Evolutionary conservation across 805 yeast species (phyloP).

Genomic region (Candida sithepensis): DNA sequence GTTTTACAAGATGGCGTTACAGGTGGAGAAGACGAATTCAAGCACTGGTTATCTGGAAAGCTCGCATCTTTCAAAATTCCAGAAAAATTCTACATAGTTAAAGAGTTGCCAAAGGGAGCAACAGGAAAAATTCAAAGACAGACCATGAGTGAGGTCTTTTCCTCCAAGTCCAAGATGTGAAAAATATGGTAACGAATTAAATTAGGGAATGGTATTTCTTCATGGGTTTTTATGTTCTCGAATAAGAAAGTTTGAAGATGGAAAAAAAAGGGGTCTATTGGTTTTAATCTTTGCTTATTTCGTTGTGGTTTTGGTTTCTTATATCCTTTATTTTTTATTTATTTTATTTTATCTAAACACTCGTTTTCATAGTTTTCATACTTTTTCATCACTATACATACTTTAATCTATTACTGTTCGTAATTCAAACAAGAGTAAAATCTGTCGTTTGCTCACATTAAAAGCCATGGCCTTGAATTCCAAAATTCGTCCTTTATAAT

Average conservation of each 20-base stretch:
- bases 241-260: too few species aligned
- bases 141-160: conserved; percentile 52
- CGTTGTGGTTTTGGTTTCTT: background rate
- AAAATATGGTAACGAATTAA: too few species aligned
- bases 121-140: conserved; percentile 76
- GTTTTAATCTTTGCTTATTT: too few species aligned
- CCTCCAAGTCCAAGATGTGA: conserved; percentile 33
- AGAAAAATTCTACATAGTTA: conserved; percentile 50
- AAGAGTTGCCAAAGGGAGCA: conserved; percentile 68
- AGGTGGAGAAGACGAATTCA: conserved; percentile 42
- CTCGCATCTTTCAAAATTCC: conserved; percentile 63
- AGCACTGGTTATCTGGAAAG: conserved; percentile 40
- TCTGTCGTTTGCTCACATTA: conserved; percentile 6
- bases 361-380: background rate
- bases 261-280: background rate
- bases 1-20: conserved; percentile 44
- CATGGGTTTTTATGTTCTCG: too few species aligned
- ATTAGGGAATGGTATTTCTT: too few species aligned
- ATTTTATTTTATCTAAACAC: background rate
- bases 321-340: background rate
- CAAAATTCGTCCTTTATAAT: conserved; percentile 64
- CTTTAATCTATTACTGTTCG: conserved; percentile 30
- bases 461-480: conserved; percentile 41
- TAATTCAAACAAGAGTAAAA: conserved; percentile 33
- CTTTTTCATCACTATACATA: conserved; percentile 6